Conservation (phyloP, 306 rosid species). For the Purshia tridentata region DNA sequence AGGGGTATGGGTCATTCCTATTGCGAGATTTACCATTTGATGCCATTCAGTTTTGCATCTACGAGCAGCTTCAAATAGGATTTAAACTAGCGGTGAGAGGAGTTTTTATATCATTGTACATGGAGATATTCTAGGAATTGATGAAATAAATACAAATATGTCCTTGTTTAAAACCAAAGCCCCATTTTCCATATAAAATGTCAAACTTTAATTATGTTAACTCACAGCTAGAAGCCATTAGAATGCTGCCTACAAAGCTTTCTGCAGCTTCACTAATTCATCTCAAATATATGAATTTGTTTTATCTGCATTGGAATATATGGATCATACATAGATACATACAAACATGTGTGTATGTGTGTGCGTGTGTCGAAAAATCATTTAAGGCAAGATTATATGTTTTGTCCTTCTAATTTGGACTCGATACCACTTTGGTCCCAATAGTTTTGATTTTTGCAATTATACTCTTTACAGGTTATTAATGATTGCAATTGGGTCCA, state of each 20-base stretch:
- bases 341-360: not conserved
- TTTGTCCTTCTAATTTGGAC: not conserved
- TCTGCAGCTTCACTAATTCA: not conserved
- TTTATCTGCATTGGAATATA: not conserved
- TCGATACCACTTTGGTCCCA: not conserved
- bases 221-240: not conserved
- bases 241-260: not conserved
- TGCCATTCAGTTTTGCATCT: conserved; percentile 73
- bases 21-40: conserved; percentile 86
- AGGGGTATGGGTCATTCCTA: conserved; percentile 81
- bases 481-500: not conserved
- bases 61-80: conserved; percentile 78
- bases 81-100: conserved; percentile 62
- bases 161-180: not conserved
- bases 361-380: not conserved
- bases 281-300: not conserved
- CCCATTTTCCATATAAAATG: not conserved
- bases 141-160: not conserved
- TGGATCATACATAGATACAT: not conserved
- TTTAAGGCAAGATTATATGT: not conserved
- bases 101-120: not conserved
- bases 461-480: not conserved
- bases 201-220: not conserved
- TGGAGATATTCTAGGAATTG: conserved; percentile 6
- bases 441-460: not conserved